Conservation (phyloP, 1,139 yeast species). For the Hyphopichia wangnamkhiaoensis region DNA sequence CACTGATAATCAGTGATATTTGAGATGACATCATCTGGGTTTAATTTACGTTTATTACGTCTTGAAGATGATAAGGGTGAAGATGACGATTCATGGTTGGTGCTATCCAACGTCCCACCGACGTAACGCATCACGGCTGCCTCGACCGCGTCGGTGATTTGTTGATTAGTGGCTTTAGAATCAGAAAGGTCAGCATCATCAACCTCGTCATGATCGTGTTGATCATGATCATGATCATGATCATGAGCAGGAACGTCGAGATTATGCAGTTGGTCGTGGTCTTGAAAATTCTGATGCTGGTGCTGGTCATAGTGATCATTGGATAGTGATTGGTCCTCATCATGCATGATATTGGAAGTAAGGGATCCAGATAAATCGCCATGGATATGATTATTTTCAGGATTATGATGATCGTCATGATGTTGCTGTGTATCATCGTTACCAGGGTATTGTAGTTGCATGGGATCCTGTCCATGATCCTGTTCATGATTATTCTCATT, state of each 20-base stretch:
- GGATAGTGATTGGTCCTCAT: too few species aligned
- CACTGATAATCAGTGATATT: slow-evolving; percentile 47
- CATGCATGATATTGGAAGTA: too few species aligned
- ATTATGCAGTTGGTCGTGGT: background rate
- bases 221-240: slow-evolving; percentile 5
- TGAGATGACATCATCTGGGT: slow-evolving; percentile 34
- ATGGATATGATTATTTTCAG: too few species aligned
- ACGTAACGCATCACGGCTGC: slow-evolving; percentile 78
- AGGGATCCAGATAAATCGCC: too few species aligned
- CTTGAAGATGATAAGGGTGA: slow-evolving; percentile 6
- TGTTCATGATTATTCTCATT: slow-evolving; percentile 1
- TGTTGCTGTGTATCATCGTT: background rate
- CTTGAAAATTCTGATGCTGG: slow-evolving; percentile 5
- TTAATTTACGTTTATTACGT: slow-evolving; percentile 14
- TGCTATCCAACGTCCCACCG: slow-evolving; percentile 53
- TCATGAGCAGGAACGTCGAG: slow-evolving; percentile 3
- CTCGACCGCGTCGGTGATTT: slow-evolving; percentile 56
- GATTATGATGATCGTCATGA: slow-evolving; percentile 1
- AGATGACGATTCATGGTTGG: background rate
- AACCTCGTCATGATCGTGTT: slow-evolving; percentile 6
- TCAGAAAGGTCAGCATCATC: slow-evolving; percentile 23
- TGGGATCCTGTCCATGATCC: slow-evolving; percentile 1
- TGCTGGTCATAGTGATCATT: slow-evolving; percentile 3
- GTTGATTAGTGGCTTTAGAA: slow-evolving; percentile 36
- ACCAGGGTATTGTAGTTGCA: background rate